Conservation (phyloP, 805 yeast genomes). For the Nakazawaea laoshanensis region DNA sequence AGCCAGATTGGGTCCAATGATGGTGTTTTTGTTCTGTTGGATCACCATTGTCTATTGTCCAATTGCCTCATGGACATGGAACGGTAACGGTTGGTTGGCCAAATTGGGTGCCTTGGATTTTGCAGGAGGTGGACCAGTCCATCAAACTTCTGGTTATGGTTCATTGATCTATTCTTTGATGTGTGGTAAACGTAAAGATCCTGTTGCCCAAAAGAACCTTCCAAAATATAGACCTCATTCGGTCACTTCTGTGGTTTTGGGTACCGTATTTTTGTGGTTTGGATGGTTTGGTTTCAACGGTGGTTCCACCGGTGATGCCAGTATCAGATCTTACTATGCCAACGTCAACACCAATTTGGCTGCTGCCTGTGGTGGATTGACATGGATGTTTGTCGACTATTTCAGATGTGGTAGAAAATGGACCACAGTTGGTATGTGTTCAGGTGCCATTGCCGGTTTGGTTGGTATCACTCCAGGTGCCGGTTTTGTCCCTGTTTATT, state of each 20-base stretch:
- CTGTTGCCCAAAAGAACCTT: constrained; percentile 54
- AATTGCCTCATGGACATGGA: constrained; percentile 97
- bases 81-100: constrained; percentile 83
- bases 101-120: constrained; percentile 83
- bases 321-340: constrained; percentile 93
- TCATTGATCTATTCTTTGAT: constrained; percentile 90
- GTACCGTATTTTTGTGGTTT: constrained; percentile 93
- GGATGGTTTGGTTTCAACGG: constrained; percentile 99
- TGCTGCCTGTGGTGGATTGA: constrained; percentile 85
- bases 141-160: constrained; percentile 88
- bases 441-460: constrained; percentile 89
- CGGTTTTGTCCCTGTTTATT: constrained; percentile 89
- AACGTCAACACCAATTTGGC: constrained; percentile 89
- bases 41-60: constrained; percentile 94
- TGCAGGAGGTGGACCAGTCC: constrained; percentile 99
- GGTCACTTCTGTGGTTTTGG: constrained; percentile 82
- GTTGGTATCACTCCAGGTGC: constrained; percentile 97
- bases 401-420: constrained; percentile 80
- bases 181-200: constrained; percentile 89
- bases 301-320: constrained; percentile 91
- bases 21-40: constrained; percentile 91
- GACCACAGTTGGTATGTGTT: constrained; percentile 91
- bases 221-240: constrained; percentile 94
- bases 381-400: constrained; percentile 92
- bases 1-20: constrained; percentile 93